These are phyloP conservation scores for Cladosporium sp. DNA, from an alignment of 2,329 filamentous ascomycete genomes.

Conservation along the genomic window DNA sequence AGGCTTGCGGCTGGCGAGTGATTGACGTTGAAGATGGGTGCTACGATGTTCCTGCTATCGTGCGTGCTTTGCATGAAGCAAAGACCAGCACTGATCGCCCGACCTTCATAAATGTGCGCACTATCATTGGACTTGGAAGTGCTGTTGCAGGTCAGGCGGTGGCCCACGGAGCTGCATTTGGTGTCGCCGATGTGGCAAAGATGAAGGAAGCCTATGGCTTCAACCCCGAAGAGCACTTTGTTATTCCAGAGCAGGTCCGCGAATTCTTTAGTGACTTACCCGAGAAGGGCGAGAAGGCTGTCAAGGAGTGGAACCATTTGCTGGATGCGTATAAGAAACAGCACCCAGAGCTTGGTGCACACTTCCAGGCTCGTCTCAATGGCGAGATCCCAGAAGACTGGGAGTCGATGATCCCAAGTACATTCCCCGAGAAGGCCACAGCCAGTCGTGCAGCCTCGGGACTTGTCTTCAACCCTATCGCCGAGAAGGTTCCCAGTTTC, in stretches of 20 bases:
- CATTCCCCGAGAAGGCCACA: constrained; percentile 51
- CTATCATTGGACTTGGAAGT: constrained; percentile 57
- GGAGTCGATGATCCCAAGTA: constrained; percentile 51
- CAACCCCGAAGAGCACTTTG: constrained; percentile 45
- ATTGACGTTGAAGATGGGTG: constrained; percentile 56
- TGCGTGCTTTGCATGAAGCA: constrained; percentile 49
- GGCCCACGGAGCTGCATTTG: constrained; percentile 60
- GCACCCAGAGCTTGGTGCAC: constrained; percentile 51
- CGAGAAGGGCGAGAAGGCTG: constrained; percentile 47
- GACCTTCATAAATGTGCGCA: constrained; percentile 59
- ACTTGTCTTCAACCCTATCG: constrained; percentile 42
- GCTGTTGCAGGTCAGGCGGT: constrained; percentile 52
- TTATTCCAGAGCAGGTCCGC: constrained; percentile 46
- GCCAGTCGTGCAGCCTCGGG: constrained; percentile 54
- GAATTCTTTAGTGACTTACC: constrained; percentile 55
- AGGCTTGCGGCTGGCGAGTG: constrained; percentile 57
- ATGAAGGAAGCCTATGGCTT: constrained; percentile 56
- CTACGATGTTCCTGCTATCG: constrained; percentile 52
- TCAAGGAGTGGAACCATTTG: constrained; percentile 51
- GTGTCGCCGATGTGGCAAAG: constrained; percentile 53
- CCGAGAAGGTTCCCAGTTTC: constrained; percentile 35
- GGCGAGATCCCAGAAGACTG: constrained; percentile 52
- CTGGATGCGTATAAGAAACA: constrained; percentile 39
- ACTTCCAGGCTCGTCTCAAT: constrained; percentile 50
- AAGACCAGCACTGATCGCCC: constrained; percentile 43